Evolutionary conservation across 2,329 filamentous ascomycete species (phyloP), one percentile per base, ranked within the genome.

Genomic region (Neonectria coccinea): DNA sequence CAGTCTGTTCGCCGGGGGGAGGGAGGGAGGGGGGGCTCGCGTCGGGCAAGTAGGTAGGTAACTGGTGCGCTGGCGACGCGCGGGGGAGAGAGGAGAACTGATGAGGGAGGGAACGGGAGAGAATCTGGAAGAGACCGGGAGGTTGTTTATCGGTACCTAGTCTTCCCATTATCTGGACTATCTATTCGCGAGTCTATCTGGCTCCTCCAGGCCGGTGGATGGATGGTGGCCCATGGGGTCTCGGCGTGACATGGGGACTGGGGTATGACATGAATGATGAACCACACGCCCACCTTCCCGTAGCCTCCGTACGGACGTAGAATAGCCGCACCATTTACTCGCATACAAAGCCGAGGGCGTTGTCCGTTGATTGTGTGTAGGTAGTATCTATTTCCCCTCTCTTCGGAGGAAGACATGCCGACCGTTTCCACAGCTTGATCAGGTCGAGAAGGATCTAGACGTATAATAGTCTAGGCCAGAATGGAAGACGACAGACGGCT

Each of bases 201-300:
- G 29, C 22, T 51, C 48, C 10, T 31, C 48, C 25, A 50, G 9
- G 45, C 45, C 25, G 45, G 9, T n/a, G 45, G 25, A 50, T n/a
- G 45, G 25, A 50, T 18, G 25, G 25, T 47, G 22, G 53, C 33
- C 36, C 59, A 62, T 56, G 55, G 51, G 61, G 61, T 47, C 53
- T 36, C 56, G 36, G 56, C 47, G 50, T 52, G 55, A 51, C 50
- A 62, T 54, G 54, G 59, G 33, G 55, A 57, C 60, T 59, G 36
- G 36, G 36, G 36, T 39, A 39, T 39, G 36, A n/a, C 36, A n/a
- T 39, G 36, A 39, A 39, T 39, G 36, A 6, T 39, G 60, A 63
- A 63, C 55, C 55, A 59, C 60, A 54, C 60, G 42, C 55, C 50
- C 33, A 33, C 59, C 50, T 60, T 42, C 39, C 39, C 39, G 39